Evolutionary conservation across 1,284 basidiomycete genomes (phyloP), one percentile per base, ranked within the genome.

Genomic region (Malassezia pachydermatis): DNA sequence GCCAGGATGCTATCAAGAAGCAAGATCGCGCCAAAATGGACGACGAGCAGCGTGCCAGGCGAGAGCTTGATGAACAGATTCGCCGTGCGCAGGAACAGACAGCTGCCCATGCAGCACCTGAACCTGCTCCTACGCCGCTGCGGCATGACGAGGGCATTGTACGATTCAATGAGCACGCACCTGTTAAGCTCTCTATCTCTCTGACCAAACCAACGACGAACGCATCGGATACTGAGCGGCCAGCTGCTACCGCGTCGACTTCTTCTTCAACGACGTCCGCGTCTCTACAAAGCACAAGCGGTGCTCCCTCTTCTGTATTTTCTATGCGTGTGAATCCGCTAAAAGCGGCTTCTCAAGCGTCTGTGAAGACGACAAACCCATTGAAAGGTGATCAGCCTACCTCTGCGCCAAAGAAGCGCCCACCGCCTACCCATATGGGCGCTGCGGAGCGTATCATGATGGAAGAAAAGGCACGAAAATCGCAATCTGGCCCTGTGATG

Each of bases 41-140:
- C 33, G 92, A 96, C 67, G 94, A 98, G 74, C 86, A 89, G 73
- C 80, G 94, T 24, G 86, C 95, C 74, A 81, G 94, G 11, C 78
- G 82, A 64, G 78, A 90, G 53, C 84, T 99, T 50, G 78, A 84
- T 20, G 88, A 96, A 64, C 92, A 98, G 75, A 98, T 98, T 51
- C 87, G 87, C 63, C 79, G 88, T 24, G 92, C 94, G 0, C 73
- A 73, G 23, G 46, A 42, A 17, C 45, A 56, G 11, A 53, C 70
- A n/a, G n/a, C 39, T 2, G 19, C 39, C 8, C 29, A 36, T 14
- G 30, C 41, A 3, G 23, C 14, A 16, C 48, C 30, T 22, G 41
- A 19, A 2, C 27, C 14, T 14, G 25, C 32, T 10, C 33, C 16
- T 9, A 29, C 32, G 7, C 29, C 35, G 2, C 19, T 14, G 9